phyloP scores from a whole-genome alignment of 2,329 filamentous ascomycete species.

The Arthrobotrys entomopaga region DNA sequence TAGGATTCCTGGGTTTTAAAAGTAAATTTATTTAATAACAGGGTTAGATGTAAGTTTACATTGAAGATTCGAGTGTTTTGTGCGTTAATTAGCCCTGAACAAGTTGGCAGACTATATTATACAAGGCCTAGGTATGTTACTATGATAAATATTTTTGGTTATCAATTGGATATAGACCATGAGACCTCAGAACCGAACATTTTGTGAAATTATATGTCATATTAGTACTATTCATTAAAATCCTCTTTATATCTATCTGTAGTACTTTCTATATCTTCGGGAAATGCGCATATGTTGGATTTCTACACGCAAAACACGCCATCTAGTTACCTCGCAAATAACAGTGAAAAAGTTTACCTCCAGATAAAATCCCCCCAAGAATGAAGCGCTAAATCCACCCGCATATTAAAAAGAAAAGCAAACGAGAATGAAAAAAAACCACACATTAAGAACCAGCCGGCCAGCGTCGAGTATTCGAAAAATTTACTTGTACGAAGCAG shows the following conservation, averaged over 20 bases:
- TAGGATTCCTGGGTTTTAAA: constrained; percentile 11
- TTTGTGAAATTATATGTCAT: constrained; percentile 14
- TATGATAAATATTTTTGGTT: not conserved
- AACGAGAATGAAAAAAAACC: not conserved
- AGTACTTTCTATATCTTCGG: constrained; percentile 8
- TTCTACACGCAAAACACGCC: constrained; percentile 15
- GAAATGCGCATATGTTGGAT: not conserved
- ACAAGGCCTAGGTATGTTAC: too few species aligned
- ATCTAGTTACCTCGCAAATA: constrained; percentile 16
- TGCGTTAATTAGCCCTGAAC: too few species aligned
- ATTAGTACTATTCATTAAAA: constrained; percentile 20
- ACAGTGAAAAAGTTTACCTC: constrained; percentile 13
- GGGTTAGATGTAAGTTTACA: too few species aligned
- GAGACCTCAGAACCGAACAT: not conserved
- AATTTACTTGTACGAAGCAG: constrained; percentile 41
- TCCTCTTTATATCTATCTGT: constrained; percentile 12
- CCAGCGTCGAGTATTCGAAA: constrained; percentile 19
- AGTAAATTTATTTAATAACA: not conserved
- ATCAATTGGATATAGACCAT: not conserved
- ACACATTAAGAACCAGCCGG: constrained; percentile 1
- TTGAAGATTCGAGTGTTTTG: too few species aligned
- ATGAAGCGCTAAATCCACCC: constrained; percentile 42
- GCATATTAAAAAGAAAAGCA: constrained; percentile 9
- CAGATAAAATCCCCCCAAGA: constrained; percentile 5
- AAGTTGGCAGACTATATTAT: too few species aligned